Conservation (phyloP, 2,329 filamentous ascomycete species). For the Lecanicillium sp. region DNA sequence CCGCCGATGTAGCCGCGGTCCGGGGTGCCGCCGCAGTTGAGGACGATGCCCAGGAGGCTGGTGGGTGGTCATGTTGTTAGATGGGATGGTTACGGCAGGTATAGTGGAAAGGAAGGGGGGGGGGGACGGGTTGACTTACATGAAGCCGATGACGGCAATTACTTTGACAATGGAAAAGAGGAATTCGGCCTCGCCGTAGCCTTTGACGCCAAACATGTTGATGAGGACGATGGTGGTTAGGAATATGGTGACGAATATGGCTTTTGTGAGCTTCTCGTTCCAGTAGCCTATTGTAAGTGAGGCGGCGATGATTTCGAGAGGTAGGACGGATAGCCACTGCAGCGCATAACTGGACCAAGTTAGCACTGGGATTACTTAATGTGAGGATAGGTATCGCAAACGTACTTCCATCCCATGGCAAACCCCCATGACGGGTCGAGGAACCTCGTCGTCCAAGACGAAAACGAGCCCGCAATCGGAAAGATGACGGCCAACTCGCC, state of each 20-base stretch:
- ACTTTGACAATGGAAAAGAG: constrained; percentile 84
- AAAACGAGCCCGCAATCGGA: constrained; percentile 87
- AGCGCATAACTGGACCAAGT: constrained; percentile 60
- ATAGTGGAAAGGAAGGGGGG: not conserved
- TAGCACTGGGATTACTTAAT: not conserved
- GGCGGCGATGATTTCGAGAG: constrained; percentile 81
- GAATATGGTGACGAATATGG: constrained; percentile 80
- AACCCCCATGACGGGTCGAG: constrained; percentile 92
- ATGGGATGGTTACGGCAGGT: not conserved
- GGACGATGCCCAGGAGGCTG: constrained; percentile 76
- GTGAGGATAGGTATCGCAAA: constrained; percentile 17
- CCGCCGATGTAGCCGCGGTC: constrained; percentile 73
- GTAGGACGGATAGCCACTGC: constrained; percentile 80
- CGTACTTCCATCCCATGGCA: constrained; percentile 89
- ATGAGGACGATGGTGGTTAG: constrained; percentile 69
- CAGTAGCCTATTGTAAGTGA: constrained; percentile 81
- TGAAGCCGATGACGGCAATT: constrained; percentile 79
- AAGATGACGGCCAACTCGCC: constrained; percentile 89
- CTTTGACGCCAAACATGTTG: constrained; percentile 83
- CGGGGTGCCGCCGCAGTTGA: constrained; percentile 76
- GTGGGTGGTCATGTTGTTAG: not conserved
- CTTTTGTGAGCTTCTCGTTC: constrained; percentile 58
- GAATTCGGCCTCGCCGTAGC: constrained; percentile 87
- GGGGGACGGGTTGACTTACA: constrained; percentile 46
- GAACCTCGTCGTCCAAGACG: constrained; percentile 86